These are phyloP conservation scores for Starmerella sirachaensis DNA, from an alignment of 805 yeast genomes.

Conservation along the genomic window DNA sequence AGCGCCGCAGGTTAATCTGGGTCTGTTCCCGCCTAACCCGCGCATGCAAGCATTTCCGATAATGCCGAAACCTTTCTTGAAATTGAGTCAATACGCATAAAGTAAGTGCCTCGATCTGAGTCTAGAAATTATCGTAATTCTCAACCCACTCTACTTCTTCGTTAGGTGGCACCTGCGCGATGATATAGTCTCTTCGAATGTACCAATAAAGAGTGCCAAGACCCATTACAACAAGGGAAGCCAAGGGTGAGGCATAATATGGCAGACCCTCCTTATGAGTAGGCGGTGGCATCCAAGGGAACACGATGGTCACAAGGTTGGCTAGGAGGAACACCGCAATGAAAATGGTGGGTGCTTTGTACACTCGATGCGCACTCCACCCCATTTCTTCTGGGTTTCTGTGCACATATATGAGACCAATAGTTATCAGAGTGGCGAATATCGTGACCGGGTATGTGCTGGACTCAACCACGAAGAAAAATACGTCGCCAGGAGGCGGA, in stretches of 20 bases:
- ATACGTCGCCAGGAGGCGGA: conserved; percentile 55
- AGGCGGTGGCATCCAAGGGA: conserved; percentile 49
- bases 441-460: conserved; percentile 55
- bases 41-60: no score
- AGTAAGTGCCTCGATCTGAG: background rate
- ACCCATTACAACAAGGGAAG: conserved; percentile 37
- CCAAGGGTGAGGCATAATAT: conserved; percentile 46
- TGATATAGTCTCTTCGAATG: conserved; percentile 6
- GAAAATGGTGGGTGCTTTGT: conserved; percentile 15
- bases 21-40: no score
- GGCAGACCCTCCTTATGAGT: conserved; percentile 32
- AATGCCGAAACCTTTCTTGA: no score
- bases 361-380: conserved; percentile 26
- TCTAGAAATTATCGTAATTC: conserved; percentile 1
- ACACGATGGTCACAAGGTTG: conserved; percentile 40
- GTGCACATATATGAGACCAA: conserved; percentile 44
- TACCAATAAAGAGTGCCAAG: conserved; percentile 36
- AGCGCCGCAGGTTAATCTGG: no score
- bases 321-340: conserved; percentile 34
- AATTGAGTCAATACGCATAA: no score
- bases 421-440: conserved; percentile 41
- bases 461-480: conserved; percentile 50
- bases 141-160: conserved; percentile 5
- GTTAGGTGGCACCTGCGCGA: conserved; percentile 3
- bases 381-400: conserved; percentile 29